These are phyloP conservation scores for Cucumis hystrix DNA, from an alignment of 306 rosid genomes.

Conservation along the genomic window DNA sequence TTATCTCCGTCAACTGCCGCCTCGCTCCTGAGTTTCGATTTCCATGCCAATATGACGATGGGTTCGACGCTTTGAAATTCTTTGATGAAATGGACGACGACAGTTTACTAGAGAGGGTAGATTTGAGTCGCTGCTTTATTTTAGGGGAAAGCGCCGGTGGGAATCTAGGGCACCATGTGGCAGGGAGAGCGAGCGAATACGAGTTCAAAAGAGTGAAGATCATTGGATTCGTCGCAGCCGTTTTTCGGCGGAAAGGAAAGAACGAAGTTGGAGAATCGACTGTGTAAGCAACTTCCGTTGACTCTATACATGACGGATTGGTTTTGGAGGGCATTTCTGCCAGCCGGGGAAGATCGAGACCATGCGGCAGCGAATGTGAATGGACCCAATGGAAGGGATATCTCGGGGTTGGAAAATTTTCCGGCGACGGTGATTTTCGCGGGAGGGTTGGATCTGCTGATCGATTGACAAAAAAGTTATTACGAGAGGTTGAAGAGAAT, in stretches of 20 bases:
- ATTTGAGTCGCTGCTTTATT: constrained; percentile 11
- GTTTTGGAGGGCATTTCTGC: constrained; percentile 22
- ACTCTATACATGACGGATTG: not conserved
- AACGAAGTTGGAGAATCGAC: constrained; percentile 14
- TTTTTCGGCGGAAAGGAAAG: constrained; percentile 22
- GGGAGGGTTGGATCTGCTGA: constrained; percentile 18
- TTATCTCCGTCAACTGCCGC: constrained; percentile 22
- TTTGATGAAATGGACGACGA: not conserved
- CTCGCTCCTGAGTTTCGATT: constrained; percentile 15
- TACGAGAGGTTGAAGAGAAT: constrained; percentile 5
- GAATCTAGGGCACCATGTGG: constrained; percentile 26
- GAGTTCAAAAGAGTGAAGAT: not conserved
- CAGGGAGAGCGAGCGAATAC: not conserved
- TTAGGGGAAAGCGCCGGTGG: constrained; percentile 25
- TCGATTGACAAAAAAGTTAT: constrained; percentile 15
- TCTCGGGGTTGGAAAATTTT: not conserved
- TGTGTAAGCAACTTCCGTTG: not conserved
- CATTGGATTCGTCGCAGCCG: constrained; percentile 21
- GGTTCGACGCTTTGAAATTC: constrained; percentile 17
- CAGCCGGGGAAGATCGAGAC: constrained; percentile 10
- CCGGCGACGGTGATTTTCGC: constrained; percentile 13
- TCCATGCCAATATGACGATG: constrained; percentile 22
- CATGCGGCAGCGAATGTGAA: constrained; percentile 16
- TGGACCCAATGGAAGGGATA: constrained; percentile 11
- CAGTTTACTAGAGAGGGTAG: not conserved